Percentiles rank a stretch among this genome's conserved stretches.
These are phyloP conservation scores for Obba rivulosa DNA, from an alignment of 768 basidiomycete genomes.

Conservation along the genomic window DNA sequence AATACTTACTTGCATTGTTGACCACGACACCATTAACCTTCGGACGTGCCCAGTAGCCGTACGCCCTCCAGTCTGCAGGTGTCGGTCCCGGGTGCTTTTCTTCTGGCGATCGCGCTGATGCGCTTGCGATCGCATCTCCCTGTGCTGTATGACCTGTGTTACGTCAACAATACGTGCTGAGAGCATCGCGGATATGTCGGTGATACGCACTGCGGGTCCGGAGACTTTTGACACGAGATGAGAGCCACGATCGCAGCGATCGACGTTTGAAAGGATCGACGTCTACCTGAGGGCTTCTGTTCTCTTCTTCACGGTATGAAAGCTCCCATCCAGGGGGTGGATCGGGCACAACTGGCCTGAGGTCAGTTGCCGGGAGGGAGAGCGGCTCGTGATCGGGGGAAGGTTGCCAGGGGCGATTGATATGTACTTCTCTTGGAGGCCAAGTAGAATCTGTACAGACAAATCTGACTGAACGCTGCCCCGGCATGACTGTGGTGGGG, in stretches of 20 bases:
- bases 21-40: constrained; percentile 33
- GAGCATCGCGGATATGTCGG: too few species aligned
- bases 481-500: too few species aligned
- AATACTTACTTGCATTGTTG: constrained; percentile 37
- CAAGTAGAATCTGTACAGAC: too few species aligned
- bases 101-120: too few species aligned
- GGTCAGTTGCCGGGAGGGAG: not conserved
- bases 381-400: constrained; percentile 7
- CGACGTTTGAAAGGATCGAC: constrained; percentile 3
- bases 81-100: constrained; percentile 3
- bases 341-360: not conserved
- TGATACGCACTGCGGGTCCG: not conserved
- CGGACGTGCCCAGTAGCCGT: constrained; percentile 51
- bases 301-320: not conserved
- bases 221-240: not conserved
- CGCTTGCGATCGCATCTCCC: not conserved
- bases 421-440: constrained; percentile 8
- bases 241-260: constrained; percentile 6
- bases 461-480: too few species aligned
- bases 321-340: not conserved
- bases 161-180: constrained; percentile 3
- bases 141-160: not conserved
- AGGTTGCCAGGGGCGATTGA: constrained; percentile 13
- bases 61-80: constrained; percentile 46
- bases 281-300: not conserved